These are phyloP conservation scores for Xanthoconium stramineum DNA, from an alignment of 768 basidiomycete genomes.

Conservation along the genomic window DNA sequence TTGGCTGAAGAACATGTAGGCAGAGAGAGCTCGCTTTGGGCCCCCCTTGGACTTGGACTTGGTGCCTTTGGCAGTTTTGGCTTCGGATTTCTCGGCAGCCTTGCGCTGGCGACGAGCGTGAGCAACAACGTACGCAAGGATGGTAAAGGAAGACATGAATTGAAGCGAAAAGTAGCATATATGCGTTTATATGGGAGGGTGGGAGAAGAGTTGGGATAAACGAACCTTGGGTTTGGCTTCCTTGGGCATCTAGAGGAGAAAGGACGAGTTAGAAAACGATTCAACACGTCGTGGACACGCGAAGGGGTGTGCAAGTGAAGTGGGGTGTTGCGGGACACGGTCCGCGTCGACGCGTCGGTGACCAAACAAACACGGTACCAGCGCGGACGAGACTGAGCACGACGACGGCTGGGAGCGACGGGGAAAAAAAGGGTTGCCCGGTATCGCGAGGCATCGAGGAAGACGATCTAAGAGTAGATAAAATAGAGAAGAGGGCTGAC, in stretches of 20 bases:
- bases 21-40: constrained; percentile 90
- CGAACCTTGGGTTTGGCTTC: constrained; percentile 70
- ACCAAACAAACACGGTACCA: constrained; percentile 35
- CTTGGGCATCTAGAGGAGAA: constrained; percentile 68
- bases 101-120: constrained; percentile 51
- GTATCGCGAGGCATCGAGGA: constrained; percentile 22
- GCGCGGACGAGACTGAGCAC: constrained; percentile 18
- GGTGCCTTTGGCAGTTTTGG: constrained; percentile 48
- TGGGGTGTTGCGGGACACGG: constrained; percentile 27
- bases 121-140: constrained; percentile 10
- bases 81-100: constrained; percentile 69
- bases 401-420: constrained; percentile 24
- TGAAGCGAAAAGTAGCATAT: constrained; percentile 15
- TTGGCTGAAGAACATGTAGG: constrained; percentile 99
- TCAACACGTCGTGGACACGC: constrained; percentile 38
- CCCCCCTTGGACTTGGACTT: constrained; percentile 67
- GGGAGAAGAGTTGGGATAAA: constrained; percentile 10
- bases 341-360: constrained; percentile 36
- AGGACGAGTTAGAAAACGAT: constrained; percentile 34
- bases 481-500: constrained; percentile 23
- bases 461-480: constrained; percentile 21
- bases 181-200: constrained; percentile 8
- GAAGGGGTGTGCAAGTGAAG: constrained; percentile 30
- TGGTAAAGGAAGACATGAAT: constrained; percentile 1
- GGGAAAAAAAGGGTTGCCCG: constrained; percentile 1